Base-by-base conservation (phyloP, 169 alveolate species). In the Cryptosporidium baileyi region DNA sequence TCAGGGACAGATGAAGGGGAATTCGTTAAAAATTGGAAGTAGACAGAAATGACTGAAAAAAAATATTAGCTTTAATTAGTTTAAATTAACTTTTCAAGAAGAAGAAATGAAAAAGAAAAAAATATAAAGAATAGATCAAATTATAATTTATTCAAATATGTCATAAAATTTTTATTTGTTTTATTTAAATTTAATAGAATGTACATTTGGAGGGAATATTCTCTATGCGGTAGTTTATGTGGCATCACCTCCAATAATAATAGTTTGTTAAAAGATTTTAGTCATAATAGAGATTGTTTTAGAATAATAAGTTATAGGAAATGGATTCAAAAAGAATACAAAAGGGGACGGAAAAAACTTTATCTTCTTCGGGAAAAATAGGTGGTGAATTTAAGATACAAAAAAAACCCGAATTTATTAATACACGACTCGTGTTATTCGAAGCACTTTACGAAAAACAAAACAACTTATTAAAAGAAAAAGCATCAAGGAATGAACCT, bases 361-460 rank as follows among this genome's bases (percentile, higher is more conserved):
- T 80, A 2, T 36, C 60, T 32, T 22, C 49, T 26, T 30, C 47
- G 22, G 90, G 91, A 22, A 91, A 90, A 67, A 94, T 94, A 1
- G 96, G 97, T 41, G 95, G 95, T 22, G 93, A 91, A 28, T 79
- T 92, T 61, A 52, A 81, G 45, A 88, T 91, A 61, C 80, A 79
- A 38, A 74, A 82, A 61, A 93, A 93, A 45, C 96, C 98, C 17
- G 89, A 88, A 26, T 96, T 91, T 80, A 89, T 95, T 45, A 90
- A 89, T 67, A 91, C 90, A 47, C 89, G 98, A 45, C 90, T 90
- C 36, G 88, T 91, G 26, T 51, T 91, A 36, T 96, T 92, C 89
- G 93, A 92, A 17, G 91, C 90, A 36, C 67, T 95, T 28, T 93
- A 91, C 60, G 91, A 89, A 60, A 90, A 80, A n/a, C 96, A 95